phyloP scores from a whole-genome alignment of 768 basidiomycete genomes.

The Suillus variegatus region DNA sequence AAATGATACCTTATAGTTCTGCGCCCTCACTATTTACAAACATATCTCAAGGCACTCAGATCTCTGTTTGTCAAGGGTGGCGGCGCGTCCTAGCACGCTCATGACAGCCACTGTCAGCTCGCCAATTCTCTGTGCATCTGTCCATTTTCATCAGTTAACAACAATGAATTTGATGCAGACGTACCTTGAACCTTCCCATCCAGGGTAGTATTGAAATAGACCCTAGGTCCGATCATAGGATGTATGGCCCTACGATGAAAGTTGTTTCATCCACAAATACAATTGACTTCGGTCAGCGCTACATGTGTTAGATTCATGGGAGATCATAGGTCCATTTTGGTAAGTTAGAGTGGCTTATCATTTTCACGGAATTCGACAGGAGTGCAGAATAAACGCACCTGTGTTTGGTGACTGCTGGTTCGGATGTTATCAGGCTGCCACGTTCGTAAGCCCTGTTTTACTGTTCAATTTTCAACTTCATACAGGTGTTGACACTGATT shows the following conservation, averaged over 20 bases:
- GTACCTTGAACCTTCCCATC: conserved; percentile 61
- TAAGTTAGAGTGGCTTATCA: background rate
- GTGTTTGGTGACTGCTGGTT: too few relatives aligned
- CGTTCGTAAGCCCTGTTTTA: too few relatives aligned
- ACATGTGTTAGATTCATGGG: background rate
- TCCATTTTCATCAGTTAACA: conserved; percentile 96
- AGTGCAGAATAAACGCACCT: background rate
- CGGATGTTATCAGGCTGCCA: too few relatives aligned
- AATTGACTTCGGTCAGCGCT: background rate
- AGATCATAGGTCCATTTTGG: background rate
- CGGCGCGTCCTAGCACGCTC: conserved; percentile 86
- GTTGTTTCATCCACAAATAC: background rate
- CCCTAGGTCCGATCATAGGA: conserved; percentile 85
- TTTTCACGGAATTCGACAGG: background rate
- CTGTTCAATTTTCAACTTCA: too few relatives aligned
- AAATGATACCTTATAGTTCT: background rate
- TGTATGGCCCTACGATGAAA: conserved; percentile 59
- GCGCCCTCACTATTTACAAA: background rate
- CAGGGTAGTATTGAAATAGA: conserved; percentile 84
- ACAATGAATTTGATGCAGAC: conserved; percentile 78
- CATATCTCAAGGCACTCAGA: conserved; percentile 21
- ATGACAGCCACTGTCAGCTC: conserved; percentile 82
- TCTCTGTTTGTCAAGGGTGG: conserved; percentile 89
- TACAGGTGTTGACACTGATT: too few relatives aligned
- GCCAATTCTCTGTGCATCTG: conserved; percentile 98